A percentile compares a stretch with the other conserved stretches of the same genome.
Conservation (phyloP, 2,329 filamentous ascomycete genomes). For the Alternaria ethzedia region DNA sequence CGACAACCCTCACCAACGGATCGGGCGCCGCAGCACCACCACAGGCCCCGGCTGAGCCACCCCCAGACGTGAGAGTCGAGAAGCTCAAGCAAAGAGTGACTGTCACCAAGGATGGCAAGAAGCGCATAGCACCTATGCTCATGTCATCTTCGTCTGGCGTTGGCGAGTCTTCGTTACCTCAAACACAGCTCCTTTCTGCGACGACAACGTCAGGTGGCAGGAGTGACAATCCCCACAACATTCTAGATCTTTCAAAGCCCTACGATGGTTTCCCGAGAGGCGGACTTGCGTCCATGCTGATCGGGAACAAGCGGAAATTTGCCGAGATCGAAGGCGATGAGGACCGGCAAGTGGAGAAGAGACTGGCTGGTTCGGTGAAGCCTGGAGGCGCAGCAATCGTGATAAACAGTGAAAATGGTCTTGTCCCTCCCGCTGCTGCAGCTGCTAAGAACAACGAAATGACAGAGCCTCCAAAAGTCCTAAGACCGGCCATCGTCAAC, state of each 20-base stretch:
- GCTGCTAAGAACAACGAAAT: slow-evolving; percentile 43
- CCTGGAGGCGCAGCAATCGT: slow-evolving; percentile 77
- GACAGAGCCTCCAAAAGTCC: slow-evolving; percentile 72
- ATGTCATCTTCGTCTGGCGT: slow-evolving; percentile 85
- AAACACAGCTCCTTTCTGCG: slow-evolving; percentile 84
- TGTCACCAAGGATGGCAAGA: slow-evolving; percentile 95
- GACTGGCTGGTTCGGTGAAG: slow-evolving; percentile 63
- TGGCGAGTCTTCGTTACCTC: slow-evolving; percentile 85
- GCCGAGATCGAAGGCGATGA: slow-evolving; percentile 77
- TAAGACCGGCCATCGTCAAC: slow-evolving; percentile 86
- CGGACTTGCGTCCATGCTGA: slow-evolving; percentile 80
- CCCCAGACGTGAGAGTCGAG: slow-evolving; percentile 65
- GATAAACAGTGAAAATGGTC: slow-evolving; percentile 76
- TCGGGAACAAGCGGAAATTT: slow-evolving; percentile 92
- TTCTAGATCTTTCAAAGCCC: slow-evolving; percentile 89
- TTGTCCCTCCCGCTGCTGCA: slow-evolving; percentile 75
- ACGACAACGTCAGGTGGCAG: slow-evolving; percentile 66
- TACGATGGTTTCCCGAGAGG: slow-evolving; percentile 92
- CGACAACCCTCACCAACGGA: slow-evolving; percentile 52
- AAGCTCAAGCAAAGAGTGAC: slow-evolving; percentile 89
- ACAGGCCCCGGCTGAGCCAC: slow-evolving; percentile 31
- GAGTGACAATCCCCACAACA: slow-evolving; percentile 77
- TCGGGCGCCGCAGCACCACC: slow-evolving; percentile 51
- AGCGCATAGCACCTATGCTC: slow-evolving; percentile 88
- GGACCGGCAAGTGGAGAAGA: slow-evolving; percentile 66